Evolutionary conservation across 2,329 filamentous ascomycete genomes (phyloP).

Genomic region (Gaeumannomyces tritici): DNA sequence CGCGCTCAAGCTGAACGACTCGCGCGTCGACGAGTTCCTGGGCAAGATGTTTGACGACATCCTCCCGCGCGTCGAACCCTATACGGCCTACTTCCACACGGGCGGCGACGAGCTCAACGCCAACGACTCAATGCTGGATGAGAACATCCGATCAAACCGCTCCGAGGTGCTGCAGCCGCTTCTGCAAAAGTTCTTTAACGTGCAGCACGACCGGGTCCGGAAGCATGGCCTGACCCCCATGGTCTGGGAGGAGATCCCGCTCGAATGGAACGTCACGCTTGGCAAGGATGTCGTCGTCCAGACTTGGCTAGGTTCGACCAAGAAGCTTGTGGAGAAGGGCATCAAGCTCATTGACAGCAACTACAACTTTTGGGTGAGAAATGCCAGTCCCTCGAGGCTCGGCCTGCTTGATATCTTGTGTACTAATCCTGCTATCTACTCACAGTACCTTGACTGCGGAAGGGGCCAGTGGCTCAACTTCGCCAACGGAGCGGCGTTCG

Average conservation of each 20-base stretch:
- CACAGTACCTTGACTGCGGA: slow-evolving; percentile 73
- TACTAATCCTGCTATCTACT: not conserved
- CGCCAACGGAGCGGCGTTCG: slow-evolving; percentile 41
- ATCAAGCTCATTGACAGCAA: slow-evolving; percentile 66
- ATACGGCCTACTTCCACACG: slow-evolving; percentile 71
- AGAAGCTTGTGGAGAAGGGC: slow-evolving; percentile 49
- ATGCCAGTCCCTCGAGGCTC: too few relatives aligned
- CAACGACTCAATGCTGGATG: slow-evolving; percentile 65
- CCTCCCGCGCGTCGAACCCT: slow-evolving; percentile 59
- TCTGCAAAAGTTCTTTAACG: slow-evolving; percentile 67
- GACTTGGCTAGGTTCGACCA: slow-evolving; percentile 64
- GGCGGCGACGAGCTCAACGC: slow-evolving; percentile 82
- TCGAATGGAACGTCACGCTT: slow-evolving; percentile 68
- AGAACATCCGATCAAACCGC: slow-evolving; percentile 59
- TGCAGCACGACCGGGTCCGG: slow-evolving; percentile 56
- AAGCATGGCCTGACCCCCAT: slow-evolving; percentile 59
- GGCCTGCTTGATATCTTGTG: not conserved
- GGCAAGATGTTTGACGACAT: slow-evolving; percentile 66
- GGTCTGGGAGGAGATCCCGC: slow-evolving; percentile 82
- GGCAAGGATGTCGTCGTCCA: slow-evolving; percentile 66
- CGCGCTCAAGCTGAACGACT: slow-evolving; percentile 67
- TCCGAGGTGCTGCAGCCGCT: slow-evolving; percentile 58
- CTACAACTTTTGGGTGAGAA: slow-evolving; percentile 64
- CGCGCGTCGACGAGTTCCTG: slow-evolving; percentile 61
- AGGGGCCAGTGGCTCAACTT: slow-evolving; percentile 73